A percentile compares a stretch with the other conserved stretches of the same genome.
Conservation (phyloP, 2,329 filamentous ascomycete genomes). For the Pezicula carpinea region DNA sequence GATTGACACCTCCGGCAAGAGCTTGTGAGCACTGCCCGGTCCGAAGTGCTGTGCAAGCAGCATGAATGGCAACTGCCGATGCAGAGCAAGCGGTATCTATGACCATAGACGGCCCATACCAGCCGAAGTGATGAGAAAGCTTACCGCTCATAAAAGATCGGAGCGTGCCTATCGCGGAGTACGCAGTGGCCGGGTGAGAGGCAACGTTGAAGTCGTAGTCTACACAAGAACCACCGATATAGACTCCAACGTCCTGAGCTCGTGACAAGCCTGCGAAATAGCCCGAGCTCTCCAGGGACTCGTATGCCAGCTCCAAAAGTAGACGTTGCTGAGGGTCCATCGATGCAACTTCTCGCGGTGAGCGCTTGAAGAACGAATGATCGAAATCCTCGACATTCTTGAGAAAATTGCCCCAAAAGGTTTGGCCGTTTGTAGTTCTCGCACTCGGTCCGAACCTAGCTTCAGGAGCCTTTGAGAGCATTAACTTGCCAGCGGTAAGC, state of each 20-base stretch:
- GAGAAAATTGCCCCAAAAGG: slow-evolving; percentile 6
- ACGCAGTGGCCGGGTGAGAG: slow-evolving; percentile 27
- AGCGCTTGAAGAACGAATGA: slow-evolving; percentile 9
- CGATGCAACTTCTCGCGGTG: slow-evolving; percentile 12
- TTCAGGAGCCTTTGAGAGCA: slow-evolving; percentile 21
- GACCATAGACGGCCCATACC: slow-evolving; percentile 30
- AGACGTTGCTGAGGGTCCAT: slow-evolving; percentile 14
- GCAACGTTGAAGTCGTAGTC: slow-evolving; percentile 28
- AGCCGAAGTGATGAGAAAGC: slow-evolving; percentile 32
- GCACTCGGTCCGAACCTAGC: slow-evolving; percentile 1
- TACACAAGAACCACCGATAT: slow-evolving; percentile 21
- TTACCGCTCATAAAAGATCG: slow-evolving; percentile 29
- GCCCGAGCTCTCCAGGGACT: slow-evolving; percentile 3
- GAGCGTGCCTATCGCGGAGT: slow-evolving; percentile 18
- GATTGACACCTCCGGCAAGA: slow-evolving; percentile 17
- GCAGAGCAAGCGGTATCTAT: slow-evolving; percentile 36
- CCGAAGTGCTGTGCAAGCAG: slow-evolving; percentile 28
- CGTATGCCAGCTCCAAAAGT: slow-evolving; percentile 1
- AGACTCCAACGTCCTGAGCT: slow-evolving; percentile 22
- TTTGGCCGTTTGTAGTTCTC: neutral
- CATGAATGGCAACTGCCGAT: slow-evolving; percentile 30
- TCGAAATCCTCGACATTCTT: slow-evolving; percentile 10
- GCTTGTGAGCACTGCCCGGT: slow-evolving; percentile 17
- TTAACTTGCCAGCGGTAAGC: slow-evolving; percentile 36
- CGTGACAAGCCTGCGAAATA: neutral